Base-by-base conservation (phyloP, 2,329 filamentous ascomycete species). In the Dactylellina cionopaga region DNA sequence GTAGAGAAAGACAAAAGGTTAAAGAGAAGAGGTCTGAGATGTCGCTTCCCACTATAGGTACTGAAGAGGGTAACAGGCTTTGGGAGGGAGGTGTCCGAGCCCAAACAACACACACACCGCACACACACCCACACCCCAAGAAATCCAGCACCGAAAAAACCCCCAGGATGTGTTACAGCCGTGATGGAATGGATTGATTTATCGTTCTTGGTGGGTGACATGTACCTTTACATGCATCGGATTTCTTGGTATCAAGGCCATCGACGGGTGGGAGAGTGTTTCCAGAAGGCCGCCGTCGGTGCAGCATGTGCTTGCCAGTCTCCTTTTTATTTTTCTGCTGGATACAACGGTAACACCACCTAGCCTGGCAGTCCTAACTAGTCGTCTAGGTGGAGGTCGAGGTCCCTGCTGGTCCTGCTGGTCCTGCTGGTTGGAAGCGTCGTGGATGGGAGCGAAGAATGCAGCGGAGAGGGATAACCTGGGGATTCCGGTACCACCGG, bases 401-500 rank as follows among this genome's bases (percentile, higher is more conserved):
- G n/a, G n/a, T n/a, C 39, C 15, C 39, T 19, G 39, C 9, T 44
- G 39, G 9, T 37, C 10, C 15, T 51, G 11, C 25, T 17, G n/a
- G 25, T 41, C 27, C 22, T 62, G 58, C 17, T 37, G 43, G n/a
- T n/a, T n/a, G n/a, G n/a, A n/a, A n/a, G n/a, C n/a, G n/a, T n/a
- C 9, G 22, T 17, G 41, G 27, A 10, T 13, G 27, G 17, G 3
- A 33, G 13, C 19, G 17, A 15, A 27, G 29, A 51, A 56, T 46
- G 13, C 15, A n/a, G 39, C 47, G 15, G 52, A 47, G 41, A 24
- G 41, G 35, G 37, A 56, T 17, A 39, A 54, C 54, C 31, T 43
- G 65, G 41, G 41, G 55, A 62, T 56, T 51, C 56, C 56, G 41
- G 56, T 70, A 56, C 65, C 65, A 49, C 37, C 58, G 49, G 56